Evolutionary conservation across 106 monocot species (phyloP).

Genomic region (Dactylorhiza incarnata): DNA sequence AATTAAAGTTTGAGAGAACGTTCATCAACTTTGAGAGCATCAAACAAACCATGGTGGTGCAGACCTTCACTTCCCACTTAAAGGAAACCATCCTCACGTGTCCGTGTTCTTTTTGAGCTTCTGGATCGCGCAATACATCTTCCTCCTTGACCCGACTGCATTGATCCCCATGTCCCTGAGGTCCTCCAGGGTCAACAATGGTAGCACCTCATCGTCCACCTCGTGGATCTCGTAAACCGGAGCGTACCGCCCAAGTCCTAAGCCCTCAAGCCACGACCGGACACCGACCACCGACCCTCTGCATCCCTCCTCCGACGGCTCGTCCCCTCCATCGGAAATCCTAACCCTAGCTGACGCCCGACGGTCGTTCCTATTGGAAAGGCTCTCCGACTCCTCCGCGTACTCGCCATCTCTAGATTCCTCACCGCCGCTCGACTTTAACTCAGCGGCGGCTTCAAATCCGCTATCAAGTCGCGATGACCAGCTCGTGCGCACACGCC

Average conservation of each 20-base stretch:
- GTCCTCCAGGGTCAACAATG: slow-evolving; percentile 75
- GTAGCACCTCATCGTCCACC: slow-evolving; percentile 85
- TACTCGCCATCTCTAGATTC: slow-evolving; percentile 7
- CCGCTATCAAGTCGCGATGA: background rate
- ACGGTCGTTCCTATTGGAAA: slow-evolving; percentile 10
- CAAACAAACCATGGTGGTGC: slow-evolving; percentile 5
- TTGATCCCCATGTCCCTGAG: slow-evolving; percentile 93
- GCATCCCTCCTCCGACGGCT: slow-evolving; percentile 15
- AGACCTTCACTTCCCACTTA: background rate
- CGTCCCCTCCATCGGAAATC: slow-evolving; percentile 19
- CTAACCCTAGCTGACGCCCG: slow-evolving; percentile 21
- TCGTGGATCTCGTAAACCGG: slow-evolving; percentile 86
- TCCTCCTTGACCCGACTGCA: slow-evolving; percentile 85
- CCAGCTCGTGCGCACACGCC: slow-evolving; percentile 13
- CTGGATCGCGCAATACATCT: slow-evolving; percentile 82
- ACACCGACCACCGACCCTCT: slow-evolving; percentile 22
- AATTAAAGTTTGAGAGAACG: background rate
- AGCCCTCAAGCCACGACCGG: slow-evolving; percentile 34
- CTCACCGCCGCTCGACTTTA: slow-evolving; percentile 2
- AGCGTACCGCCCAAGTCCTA: slow-evolving; percentile 64
- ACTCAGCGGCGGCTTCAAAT: background rate
- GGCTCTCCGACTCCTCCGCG: slow-evolving; percentile 11
- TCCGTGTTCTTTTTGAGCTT: slow-evolving; percentile 44
- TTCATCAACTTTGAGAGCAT: slow-evolving; percentile 7
- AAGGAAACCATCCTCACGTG: background rate